Base-by-base conservation (phyloP, 2,329 filamentous ascomycete genomes). In the Penicillium sp. region DNA sequence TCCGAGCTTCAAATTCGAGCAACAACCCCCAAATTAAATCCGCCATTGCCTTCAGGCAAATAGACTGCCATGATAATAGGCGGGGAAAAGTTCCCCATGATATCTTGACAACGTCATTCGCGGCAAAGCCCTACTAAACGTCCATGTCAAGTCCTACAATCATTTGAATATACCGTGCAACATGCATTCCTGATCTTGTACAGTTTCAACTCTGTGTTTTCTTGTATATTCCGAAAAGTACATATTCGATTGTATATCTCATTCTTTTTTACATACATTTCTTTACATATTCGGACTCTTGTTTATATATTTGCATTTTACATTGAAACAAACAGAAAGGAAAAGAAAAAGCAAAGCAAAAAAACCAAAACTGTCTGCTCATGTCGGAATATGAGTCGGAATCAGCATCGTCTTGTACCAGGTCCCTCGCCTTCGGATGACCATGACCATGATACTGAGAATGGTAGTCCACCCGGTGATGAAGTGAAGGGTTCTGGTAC, bases 371-470 rank as follows among this genome's bases (percentile, higher is more conserved):
- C 14, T 14, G 24, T 3, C 5, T 22, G 9, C 44, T 20, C 46
- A 22, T 16, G 18, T 37, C 22, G 11, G 44, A 48, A 47, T 34
- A 68, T 69, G 65, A 58, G 47, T 26, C 58, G 67, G 22, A 57
- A 63, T 40, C 67, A 66, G 53, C 66, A 67, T 18, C 59, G 60
- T 10, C 55, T 70, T 43, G 61, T 62, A 14, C 66, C 66, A 2
- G 66, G 64, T 1, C 64, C 67, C 2, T 70, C 65, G 9, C 62
- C 65, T 6, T 57, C 55, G 2, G 40, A 32, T 8, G 43, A 55
- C 5, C 40, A 46, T 22, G 48, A 46, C 8, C 42, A 51, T 32
- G 47, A 55, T 3, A n/a, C 14, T 10, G 56, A 66, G 1, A 40
- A 45, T 35, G 55, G 44, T 16, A 65, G 54, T 46, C 50, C 56